Conservation (phyloP, 176 grass and related monocot genomes). For the Neostapfia colusana region DNA sequence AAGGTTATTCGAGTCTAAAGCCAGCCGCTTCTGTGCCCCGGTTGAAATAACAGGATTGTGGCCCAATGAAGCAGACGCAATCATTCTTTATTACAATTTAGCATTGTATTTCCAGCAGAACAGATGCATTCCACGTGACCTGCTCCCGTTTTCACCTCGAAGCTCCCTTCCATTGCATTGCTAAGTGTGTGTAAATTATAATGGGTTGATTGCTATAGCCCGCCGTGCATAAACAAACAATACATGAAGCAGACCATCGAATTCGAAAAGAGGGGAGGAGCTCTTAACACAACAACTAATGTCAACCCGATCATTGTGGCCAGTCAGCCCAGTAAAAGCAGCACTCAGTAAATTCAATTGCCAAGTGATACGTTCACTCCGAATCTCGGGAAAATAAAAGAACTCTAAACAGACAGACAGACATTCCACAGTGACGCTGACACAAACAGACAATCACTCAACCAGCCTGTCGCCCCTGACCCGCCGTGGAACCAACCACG, state of each 20-base stretch:
- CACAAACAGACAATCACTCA: neutral
- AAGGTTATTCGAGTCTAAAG: constrained; percentile 9
- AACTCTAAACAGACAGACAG: neutral
- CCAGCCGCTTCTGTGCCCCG: neutral
- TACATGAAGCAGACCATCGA: neutral
- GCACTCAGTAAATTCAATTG: constrained; percentile 5
- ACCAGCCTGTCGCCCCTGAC: neutral
- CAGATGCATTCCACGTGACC: constrained; percentile 13
- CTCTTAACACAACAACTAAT: neutral
- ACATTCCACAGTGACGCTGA: neutral
- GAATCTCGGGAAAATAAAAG: neutral
- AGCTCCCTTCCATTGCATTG: neutral
- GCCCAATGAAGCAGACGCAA: constrained; percentile 6
- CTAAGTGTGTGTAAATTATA: neutral
- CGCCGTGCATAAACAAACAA: neutral
- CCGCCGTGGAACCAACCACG: neutral
- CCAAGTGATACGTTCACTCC: neutral
- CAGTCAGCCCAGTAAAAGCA: neutral
- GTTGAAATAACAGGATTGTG: neutral
- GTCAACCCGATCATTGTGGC: constrained; percentile 12
- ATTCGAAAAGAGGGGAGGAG: neutral
- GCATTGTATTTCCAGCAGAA: neutral
- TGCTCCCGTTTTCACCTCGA: neutral
- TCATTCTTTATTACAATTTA: neutral
- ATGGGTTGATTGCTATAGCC: neutral